Evolutionary conservation across 1,139 yeast genomes (phyloP), one percentile per base, ranked within the genome.

Genomic region (Candida pseudoviswanathii): DNA sequence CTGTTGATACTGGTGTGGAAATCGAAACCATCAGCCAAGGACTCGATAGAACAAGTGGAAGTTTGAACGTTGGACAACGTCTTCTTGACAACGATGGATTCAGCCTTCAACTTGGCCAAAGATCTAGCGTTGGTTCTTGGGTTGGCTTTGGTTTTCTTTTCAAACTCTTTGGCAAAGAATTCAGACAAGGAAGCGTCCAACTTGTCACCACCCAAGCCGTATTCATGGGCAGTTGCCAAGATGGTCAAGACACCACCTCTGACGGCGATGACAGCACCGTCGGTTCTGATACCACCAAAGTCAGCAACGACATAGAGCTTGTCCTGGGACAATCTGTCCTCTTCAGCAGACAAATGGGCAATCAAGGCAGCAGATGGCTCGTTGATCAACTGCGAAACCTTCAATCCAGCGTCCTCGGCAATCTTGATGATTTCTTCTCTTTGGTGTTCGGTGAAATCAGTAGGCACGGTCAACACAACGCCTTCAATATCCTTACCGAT

Each of bases 201-300:
- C 65, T 82, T 77, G 63, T 82, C 86, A 67, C 99, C 99, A 65
- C 99, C 98, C 56, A 95, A 80, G 49, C 82, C 84, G 62, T 77
- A 77, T 68, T 89, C 88, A 66, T 92, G 97, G 53, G 84, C 84
- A 59, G 98, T 90, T 52, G 96, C 86, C 60, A 94, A 78, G 47
- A 91, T 78, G 51, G 99, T 94, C 73, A 89, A 81, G 56, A 92
- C 83, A 62, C 99, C 99, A 55, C 96, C 96, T 77, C 98, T 86
- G 53, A 86, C 89, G 43, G 97, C 84, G 63, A 94, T 78, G 48
- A 95, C 94, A 50, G 99, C 97, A 55, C 94, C 97, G 67, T 94
- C 99, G 39, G 96, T 86, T 74, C 99, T 85, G 60, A 91, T 81
- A 66, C 97, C 98, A 68, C 99, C 99, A 64, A 94, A 89, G 71